A percentile compares a stretch with the other conserved stretches of the same genome.
Conservation (phyloP, 2,329 filamentous ascomycete genomes). For the Trichoderma sp. region DNA sequence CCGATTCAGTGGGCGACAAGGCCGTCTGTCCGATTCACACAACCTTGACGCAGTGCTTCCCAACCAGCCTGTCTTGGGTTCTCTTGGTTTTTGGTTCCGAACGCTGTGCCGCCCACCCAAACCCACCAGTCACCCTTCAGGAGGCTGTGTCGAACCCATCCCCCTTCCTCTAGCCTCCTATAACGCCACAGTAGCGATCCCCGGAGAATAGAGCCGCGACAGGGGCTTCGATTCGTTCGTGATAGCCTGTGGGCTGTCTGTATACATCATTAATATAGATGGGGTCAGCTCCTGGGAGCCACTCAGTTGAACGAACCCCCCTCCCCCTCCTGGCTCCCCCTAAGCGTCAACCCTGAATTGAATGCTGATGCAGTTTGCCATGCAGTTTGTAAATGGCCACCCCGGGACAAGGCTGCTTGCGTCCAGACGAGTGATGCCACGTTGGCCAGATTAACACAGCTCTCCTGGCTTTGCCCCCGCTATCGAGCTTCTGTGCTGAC, state of each 20-base stretch:
- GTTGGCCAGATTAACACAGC: conserved; percentile 21
- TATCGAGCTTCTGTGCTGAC: conserved; percentile 11
- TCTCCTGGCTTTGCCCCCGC: conserved; percentile 19
- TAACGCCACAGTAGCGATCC: conserved; percentile 4
- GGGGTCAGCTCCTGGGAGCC: background rate
- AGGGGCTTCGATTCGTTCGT: conserved; percentile 2
- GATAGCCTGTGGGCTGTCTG: background rate
- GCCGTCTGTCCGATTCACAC: background rate
- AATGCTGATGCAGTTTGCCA: conserved; percentile 22
- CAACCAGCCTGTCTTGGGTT: background rate
- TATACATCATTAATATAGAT: conserved; percentile 7
- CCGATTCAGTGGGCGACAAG: conserved; percentile 16
- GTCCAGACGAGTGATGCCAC: conserved; percentile 23
- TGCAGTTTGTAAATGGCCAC: conserved; percentile 21
- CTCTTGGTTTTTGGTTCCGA: background rate
- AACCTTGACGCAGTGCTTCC: conserved; percentile 14
- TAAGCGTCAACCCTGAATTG: background rate
- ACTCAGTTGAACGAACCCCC: background rate
- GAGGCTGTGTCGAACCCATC: background rate
- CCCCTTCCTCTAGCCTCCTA: background rate
- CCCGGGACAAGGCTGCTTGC: background rate
- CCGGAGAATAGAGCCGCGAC: conserved; percentile 11
- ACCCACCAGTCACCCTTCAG: background rate
- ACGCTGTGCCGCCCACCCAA: background rate
- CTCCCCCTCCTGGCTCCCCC: background rate